A percentile compares a stretch with the other conserved stretches of the same genome.
Evolutionary conservation across 495 filamentous ascomycete genomes (phyloP).

Genomic region (Aspergillus funiculosus): DNA sequence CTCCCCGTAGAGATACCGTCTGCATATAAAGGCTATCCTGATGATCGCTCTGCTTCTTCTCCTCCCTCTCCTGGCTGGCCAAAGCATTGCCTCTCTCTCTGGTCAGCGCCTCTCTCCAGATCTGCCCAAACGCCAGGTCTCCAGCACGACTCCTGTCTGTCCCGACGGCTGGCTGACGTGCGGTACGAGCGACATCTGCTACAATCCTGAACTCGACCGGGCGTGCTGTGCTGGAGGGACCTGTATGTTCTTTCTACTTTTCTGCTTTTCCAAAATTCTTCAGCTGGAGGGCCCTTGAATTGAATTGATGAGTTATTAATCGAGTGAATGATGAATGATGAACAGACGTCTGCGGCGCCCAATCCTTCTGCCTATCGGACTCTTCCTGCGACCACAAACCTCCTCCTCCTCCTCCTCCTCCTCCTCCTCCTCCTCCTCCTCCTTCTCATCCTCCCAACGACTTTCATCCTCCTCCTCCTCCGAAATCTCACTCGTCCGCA

Average conservation of each 20-base stretch:
- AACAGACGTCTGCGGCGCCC: constrained; percentile 15
- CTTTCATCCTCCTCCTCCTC: constrained; percentile 12
- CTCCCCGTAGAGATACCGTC: too few species aligned
- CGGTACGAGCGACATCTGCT: constrained; percentile 16
- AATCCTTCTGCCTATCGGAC: constrained; percentile 14
- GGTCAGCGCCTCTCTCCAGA: background rate
- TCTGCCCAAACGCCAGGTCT: constrained; percentile 12
- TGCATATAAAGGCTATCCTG: too few species aligned
- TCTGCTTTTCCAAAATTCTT: background rate
- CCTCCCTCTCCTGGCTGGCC: constrained; percentile 12
- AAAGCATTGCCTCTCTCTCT: constrained; percentile 6
- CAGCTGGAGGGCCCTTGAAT: background rate
- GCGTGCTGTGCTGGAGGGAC: constrained; percentile 17
- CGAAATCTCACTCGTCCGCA: background rate
- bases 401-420: constrained; percentile 16
- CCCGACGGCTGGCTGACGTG: constrained; percentile 10
- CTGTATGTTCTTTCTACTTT: constrained; percentile 7
- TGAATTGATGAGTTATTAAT: background rate
- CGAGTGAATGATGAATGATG: background rate
- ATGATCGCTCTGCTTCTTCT: constrained; percentile 10
- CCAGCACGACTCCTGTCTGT: constrained; percentile 14
- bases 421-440: constrained; percentile 13
- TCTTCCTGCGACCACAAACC: too few species aligned
- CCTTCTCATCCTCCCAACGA: constrained; percentile 12
- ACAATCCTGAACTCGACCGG: constrained; percentile 11